Base-by-base conservation (phyloP, 345 rosid genomes). In the Dipteronia sinensis region DNA sequence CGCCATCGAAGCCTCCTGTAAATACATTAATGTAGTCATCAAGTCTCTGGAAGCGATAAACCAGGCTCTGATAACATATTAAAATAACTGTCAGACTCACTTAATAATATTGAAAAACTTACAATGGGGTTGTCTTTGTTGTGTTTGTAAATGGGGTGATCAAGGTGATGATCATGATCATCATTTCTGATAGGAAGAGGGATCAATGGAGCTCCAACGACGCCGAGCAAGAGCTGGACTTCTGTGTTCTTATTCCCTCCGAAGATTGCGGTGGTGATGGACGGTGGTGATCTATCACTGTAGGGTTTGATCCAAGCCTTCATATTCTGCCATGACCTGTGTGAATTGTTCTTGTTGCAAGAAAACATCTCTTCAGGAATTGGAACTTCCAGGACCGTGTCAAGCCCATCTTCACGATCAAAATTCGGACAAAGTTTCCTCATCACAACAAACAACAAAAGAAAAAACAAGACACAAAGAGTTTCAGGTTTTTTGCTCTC, bases 351-450 rank as follows among this genome's bases (percentile, higher is more conserved):
- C 68, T 55, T 79, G 66, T 85, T 86, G 73, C 49, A 76, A 0
- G 84, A 71, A 77, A 93, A 96, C 87, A 92, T 83, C 81, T 94
- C 98, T 77, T 96, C 99, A 0, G 99, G 99, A 71, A 96, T 90
- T 0, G 98, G 99, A 56, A 96, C 98, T 84, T 96, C 99, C 2
- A 96, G 90, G 6, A 96, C 99, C 7, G 99, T 96, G n/a, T 94
- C 99, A 77, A 96, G 85, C 42, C 94, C 95, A 74, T 93, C 98
- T 68, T 93, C 97, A 8, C 90, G 83, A 77, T 91, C 94, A 27
- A 82, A 86, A 78, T 96, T 96, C 0, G 99, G 97, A 85, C 98
- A 94, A 47, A 96, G 88, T 83, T 87, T 96, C 91, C 99, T 94
- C 99, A 96, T 95, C 74, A 61, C 59, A 56, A 23, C n/a, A 31